Evolutionary conservation across 805 yeast species (phyloP), one percentile per base, ranked within the genome.

Genomic region (Monosporozyma siamensis): DNA sequence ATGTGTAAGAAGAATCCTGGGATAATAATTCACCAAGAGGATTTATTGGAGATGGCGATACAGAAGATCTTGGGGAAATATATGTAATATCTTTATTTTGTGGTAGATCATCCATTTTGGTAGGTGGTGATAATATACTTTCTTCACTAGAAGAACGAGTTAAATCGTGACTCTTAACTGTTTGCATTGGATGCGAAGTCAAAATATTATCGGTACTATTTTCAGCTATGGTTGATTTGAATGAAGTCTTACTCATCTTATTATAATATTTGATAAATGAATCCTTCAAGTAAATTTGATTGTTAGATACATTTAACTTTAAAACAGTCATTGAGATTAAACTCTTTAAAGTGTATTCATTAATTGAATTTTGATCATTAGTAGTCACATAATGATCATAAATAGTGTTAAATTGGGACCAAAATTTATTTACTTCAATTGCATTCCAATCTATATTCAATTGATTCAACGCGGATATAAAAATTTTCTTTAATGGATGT

Each of bases 271-370:
- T 39, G 7, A 22, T 25, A 10, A 58, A 36, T 4, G 39, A 40
- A 4, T 38, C 18, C 15, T 45, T 36, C 22, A 59, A 39, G 18
- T 24, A 10, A 6, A 24, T 38, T 39, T 57, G 50, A 43, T 56
- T 59, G 15, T 37, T 32, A 3, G 27, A 23, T 1, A 59, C 49
- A 34, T 47, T 50, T 8, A 55, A 46, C 40, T 45, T 58, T 21
- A 58, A 38, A 4, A 59, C 40, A 1, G 59, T 48, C 39, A 56
- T 48, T 1, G 56, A 46, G n/a, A 58, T 48, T 10, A 54, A 45
- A 38, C 54, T 52, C 41, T 51, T 56, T 34, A 44, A 44, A 5
- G 48, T 41, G 17, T 41, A 43, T 20, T 50, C 50, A 20, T 46
- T 41, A 12, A 40, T 40, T 17, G 45, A 9, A 10, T 23, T 20